phyloP scores from a whole-genome alignment of 2,329 filamentous ascomycete species.

The Calycina marina region DNA sequence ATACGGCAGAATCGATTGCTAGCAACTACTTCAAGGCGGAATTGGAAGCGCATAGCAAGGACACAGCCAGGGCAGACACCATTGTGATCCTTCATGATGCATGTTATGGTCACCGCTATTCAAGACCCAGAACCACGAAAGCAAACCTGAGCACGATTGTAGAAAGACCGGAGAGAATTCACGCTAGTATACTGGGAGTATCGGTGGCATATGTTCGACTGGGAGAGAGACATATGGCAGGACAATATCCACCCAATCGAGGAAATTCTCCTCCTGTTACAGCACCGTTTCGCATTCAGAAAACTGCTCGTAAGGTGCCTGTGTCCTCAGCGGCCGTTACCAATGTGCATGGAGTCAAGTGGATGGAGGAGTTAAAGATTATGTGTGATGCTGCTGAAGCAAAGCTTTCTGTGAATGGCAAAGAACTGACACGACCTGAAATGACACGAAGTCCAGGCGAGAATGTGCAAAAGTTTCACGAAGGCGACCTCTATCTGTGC shows the following conservation, averaged over 20 bases:
- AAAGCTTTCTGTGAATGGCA: conserved; percentile 62
- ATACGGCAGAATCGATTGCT: conserved; percentile 33
- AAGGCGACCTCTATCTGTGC: conserved; percentile 85
- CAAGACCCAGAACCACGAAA: conserved; percentile 64
- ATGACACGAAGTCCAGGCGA: conserved; percentile 36
- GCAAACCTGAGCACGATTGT: conserved; percentile 66
- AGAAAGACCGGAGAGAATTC: conserved; percentile 81
- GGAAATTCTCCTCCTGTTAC: conserved; percentile 35
- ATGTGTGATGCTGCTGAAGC: conserved; percentile 74
- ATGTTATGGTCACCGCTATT: conserved; percentile 88
- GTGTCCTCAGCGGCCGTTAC: conserved; percentile 67
- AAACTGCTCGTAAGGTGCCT: conserved; percentile 57
- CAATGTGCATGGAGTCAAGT: conserved; percentile 77
- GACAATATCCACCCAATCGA: conserved; percentile 47
- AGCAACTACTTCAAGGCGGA: conserved; percentile 21
- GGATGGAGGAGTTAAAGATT: conserved; percentile 81
- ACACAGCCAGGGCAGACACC: conserved; percentile 36
- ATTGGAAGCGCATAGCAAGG: conserved; percentile 16
- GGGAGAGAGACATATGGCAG: conserved; percentile 63
- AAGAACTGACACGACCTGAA: conserved; percentile 60
- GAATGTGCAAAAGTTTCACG: conserved; percentile 46
- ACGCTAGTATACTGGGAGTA: conserved; percentile 68
- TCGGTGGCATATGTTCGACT: conserved; percentile 83
- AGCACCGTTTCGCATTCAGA: conserved; percentile 72
- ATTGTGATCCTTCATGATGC: conserved; percentile 82